Conservation (phyloP, 192 early-diverging fungal species). For the Backusella morwellensis region DNA sequence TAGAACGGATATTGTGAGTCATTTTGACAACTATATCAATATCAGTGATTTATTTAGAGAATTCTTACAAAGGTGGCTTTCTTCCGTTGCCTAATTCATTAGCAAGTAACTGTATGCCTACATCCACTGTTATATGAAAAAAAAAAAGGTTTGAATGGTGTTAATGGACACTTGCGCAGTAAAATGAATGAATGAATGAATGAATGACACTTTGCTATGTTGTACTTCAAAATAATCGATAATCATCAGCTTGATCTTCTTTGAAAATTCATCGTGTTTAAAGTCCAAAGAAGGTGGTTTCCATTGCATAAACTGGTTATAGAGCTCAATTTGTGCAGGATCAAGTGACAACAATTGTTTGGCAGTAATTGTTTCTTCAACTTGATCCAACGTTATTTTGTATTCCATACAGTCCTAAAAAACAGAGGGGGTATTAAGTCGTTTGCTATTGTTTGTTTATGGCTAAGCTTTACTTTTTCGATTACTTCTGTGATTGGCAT, state of each 20-base stretch:
- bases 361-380: neutral
- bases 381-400: neutral
- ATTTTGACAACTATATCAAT: neutral
- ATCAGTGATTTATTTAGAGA: neutral
- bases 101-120: slow-evolving; percentile 8
- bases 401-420: neutral
- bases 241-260: slow-evolving; percentile 9
- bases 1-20: neutral
- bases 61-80: slow-evolving; percentile 5
- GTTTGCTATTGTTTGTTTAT: neutral
- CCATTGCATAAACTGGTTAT: neutral
- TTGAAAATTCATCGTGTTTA: neutral
- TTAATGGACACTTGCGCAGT: neutral
- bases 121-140: neutral
- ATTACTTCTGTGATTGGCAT: slow-evolving; percentile 1
- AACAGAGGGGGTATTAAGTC: too few relatives aligned
- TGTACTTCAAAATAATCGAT: slow-evolving; percentile 12
- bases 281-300: neutral
- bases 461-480: neutral
- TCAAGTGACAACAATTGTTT: neutral
- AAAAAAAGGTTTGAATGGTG: neutral
- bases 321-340: neutral
- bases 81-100: neutral
- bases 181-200: neutral
- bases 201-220: neutral